Evolutionary conservation across 2,329 filamentous ascomycete genomes (phyloP), one percentile per base, ranked within the genome.

Genomic region (Pseudopyricularia javanii): DNA sequence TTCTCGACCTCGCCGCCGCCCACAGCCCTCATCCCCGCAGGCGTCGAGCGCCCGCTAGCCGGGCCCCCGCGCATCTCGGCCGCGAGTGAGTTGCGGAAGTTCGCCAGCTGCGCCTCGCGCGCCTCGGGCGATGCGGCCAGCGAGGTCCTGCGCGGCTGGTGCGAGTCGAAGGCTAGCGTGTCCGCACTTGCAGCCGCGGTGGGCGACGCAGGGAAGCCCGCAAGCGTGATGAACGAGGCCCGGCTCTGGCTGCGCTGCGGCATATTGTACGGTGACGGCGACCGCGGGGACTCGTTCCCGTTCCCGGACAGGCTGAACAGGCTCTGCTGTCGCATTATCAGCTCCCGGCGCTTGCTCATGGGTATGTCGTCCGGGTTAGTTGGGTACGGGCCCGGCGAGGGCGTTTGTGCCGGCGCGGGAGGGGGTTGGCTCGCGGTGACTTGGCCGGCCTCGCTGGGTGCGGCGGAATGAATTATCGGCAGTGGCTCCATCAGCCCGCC

Each of bases 291-390:
- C 28, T 30, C 28, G 40, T 45, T 45, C 40, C 20, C 20, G 40
- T 45, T 45, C 20, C 40, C 40, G 7, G 15, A 22, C 60, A 66
- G 40, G 56, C 59, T 59, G 56, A 68, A 63, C 49, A 70, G 56
- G 59, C 72, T 76, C 56, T 64, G 73, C 43, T 78, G 75, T 32
- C 78, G 79, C 54, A 86, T 79, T 53, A 86, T 79, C 28, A 86
- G 65, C 47, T 78, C 69, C 53, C 76, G 77, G 45, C 86, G 82
- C 59, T 86, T 79, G 43, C 80, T 85, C 17, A 93, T 73, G 0
- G 87, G 83, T 58, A 91, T 73, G 53, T 90, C 79, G 55, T 91
- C 87, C 1, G 75, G 9, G 70, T 57, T 80, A 77, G 17, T 70
- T 62, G 20, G 63, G 14, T 40, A 40, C 4, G 37, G 37, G 28